Base-by-base conservation (phyloP, 2,329 filamentous ascomycete genomes). In the Aspergillus brunneoviolaceus region DNA sequence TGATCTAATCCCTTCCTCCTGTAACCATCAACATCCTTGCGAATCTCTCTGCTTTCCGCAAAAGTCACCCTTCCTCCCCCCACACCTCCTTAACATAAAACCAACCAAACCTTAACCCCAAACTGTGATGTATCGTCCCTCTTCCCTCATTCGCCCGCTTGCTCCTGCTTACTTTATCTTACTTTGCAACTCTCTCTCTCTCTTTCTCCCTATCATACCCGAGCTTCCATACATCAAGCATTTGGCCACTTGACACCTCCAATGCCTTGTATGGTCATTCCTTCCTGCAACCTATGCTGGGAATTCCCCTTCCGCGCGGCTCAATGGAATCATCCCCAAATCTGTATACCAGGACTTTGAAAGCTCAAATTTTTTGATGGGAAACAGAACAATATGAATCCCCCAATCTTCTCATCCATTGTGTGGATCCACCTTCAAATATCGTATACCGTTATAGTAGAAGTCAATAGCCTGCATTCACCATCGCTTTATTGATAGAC, bases 141-240 rank as follows among this genome's bases (percentile, higher is more conserved):
- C 39, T 45, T 45, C 7, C 39, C 16, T 45, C 39, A 19, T 35
- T 12, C 33, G 11, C 33, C 39, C 39, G 6, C 2, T 45, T 45
- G 16, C 39, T 19, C 39, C 39, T 45, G 39, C n/a, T 45, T n/a
- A 55, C 52, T 57, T 55, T 56, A 59, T 54, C 51, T 53, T 10
- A 29, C 27, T 29, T 29, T 29, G 27, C 27, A 6, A 29, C 49
- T 51, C 55, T 63, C 55, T 57, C 57, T 57, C 65, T 49, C 57
- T 61, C 65, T 49, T 56, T 61, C 57, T n/a, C 49, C 33, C 51
- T 55, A 53, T 59, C 59, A 60, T 56, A 47, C 49, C 56, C 59
- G 63, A 51, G 51, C 56, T 55, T 53, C 47, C 57, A 61, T 63
- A 63, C 59, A 61, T 57, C 62, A 54, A 45, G 39, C 39, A 45